These are phyloP conservation scores for Warburgia ugandensis DNA, from an alignment of 164 flowering plant genomes.

Conservation along the genomic window DNA sequence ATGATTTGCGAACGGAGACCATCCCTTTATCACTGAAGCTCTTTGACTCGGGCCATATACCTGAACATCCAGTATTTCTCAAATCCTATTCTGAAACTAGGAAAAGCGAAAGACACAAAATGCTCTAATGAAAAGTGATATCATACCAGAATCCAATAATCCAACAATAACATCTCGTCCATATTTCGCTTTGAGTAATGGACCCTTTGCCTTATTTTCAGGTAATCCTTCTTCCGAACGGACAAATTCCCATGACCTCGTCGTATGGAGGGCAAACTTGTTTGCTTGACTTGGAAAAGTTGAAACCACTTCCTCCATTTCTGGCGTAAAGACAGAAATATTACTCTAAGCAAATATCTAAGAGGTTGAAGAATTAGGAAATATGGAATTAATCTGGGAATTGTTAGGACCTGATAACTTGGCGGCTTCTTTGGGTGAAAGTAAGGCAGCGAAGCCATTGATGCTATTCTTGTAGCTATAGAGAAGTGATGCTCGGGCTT, in stretches of 20 bases:
- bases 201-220: slow-evolving; percentile 9
- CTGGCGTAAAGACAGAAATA: slow-evolving; percentile 22
- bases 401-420: slow-evolving; percentile 42
- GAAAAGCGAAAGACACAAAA: not conserved
- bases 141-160: slow-evolving; percentile 58
- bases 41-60: slow-evolving; percentile 80
- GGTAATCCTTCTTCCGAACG: slow-evolving; percentile 27
- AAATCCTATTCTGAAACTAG: no score
- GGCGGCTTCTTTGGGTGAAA: slow-evolving; percentile 60
- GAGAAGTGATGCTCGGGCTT: slow-evolving; percentile 59
- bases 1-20: slow-evolving; percentile 54
- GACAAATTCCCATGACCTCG: slow-evolving; percentile 83
- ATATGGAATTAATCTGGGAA: not conserved
- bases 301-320: slow-evolving; percentile 58
- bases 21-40: slow-evolving; percentile 67
- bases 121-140: not conserved
- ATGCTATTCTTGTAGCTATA: slow-evolving; percentile 85
- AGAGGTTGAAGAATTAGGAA: no score
- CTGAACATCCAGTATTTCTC: slow-evolving; percentile 20
- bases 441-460: slow-evolving; percentile 87
- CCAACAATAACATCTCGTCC: slow-evolving; percentile 65
- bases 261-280: slow-evolving; percentile 56
- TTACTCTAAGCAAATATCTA: no score
- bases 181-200: slow-evolving; percentile 34
- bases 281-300: slow-evolving; percentile 35